Evolutionary conservation across 805 yeast species (phyloP).

Genomic region (Starmera pachycereana): DNA sequence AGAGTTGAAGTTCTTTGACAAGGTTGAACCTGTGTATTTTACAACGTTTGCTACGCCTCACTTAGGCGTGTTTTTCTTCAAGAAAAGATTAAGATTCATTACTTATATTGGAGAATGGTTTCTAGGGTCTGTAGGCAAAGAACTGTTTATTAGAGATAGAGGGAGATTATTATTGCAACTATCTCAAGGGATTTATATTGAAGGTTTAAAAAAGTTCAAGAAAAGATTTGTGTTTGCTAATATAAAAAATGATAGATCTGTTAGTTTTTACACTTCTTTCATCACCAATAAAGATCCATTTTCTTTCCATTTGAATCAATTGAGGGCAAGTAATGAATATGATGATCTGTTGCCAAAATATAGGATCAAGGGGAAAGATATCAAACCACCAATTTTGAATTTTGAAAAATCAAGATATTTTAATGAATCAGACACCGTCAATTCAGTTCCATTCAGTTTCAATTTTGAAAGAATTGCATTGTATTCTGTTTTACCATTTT

Average conservation of each 20-base stretch:
- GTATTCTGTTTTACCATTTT: no score
- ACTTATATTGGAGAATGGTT: slow-evolving; percentile 44
- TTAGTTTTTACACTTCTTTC: slow-evolving; percentile 76
- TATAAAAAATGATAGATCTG: slow-evolving; percentile 74
- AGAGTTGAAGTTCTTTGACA: slow-evolving; percentile 43
- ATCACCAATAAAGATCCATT: slow-evolving; percentile 71
- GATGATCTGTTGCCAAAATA: slow-evolving; percentile 24
- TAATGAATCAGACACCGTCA: no score
- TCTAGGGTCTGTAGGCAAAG: slow-evolving; percentile 63
- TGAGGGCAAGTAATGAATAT: slow-evolving; percentile 33
- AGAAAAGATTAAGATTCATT: slow-evolving; percentile 23
- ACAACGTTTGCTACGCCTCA: slow-evolving; percentile 77
- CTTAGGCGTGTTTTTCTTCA: slow-evolving; percentile 47
- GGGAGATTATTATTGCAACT: slow-evolving; percentile 34
- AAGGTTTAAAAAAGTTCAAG: slow-evolving; percentile 49
- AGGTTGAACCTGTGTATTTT: slow-evolving; percentile 50
- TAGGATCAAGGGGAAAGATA: slow-evolving; percentile 25
- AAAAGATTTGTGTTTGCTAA: slow-evolving; percentile 60
- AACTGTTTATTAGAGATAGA: slow-evolving; percentile 48
- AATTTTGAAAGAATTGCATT: no score
- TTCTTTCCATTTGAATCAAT: slow-evolving; percentile 37
- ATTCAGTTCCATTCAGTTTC: no score
- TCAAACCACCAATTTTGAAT: slow-evolving; percentile 44
- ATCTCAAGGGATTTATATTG: slow-evolving; percentile 30
- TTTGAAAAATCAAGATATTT: slow-evolving; percentile 12